Conservation (phyloP, 495 filamentous ascomycete species). For the Podospora pseudopauciseta region DNA sequence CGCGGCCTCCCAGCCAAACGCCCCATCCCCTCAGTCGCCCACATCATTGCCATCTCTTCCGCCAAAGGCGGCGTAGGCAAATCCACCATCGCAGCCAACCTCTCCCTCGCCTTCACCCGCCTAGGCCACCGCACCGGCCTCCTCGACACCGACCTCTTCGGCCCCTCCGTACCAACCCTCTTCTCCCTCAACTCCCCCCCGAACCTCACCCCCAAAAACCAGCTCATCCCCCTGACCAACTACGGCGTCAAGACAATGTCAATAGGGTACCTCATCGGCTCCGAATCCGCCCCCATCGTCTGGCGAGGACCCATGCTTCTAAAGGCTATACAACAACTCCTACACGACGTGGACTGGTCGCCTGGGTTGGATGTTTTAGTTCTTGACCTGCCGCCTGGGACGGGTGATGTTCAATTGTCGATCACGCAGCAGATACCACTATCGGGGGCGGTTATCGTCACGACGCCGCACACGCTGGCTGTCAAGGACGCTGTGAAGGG, state of each 20-base stretch:
- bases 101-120: slow-evolving; percentile 79
- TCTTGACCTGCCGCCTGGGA: slow-evolving; percentile 89
- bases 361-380: slow-evolving; percentile 72
- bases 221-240: slow-evolving; percentile 82
- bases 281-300: slow-evolving; percentile 70
- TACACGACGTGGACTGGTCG: slow-evolving; percentile 92
- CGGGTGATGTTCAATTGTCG: slow-evolving; percentile 89
- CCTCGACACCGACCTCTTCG: slow-evolving; percentile 94
- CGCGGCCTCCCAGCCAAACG: slow-evolving; percentile 79
- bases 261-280: slow-evolving; percentile 87
- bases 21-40: slow-evolving; percentile 73
- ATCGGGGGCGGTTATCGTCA: slow-evolving; percentile 80
- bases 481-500: slow-evolving; percentile 86
- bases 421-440: slow-evolving; percentile 88
- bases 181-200: slow-evolving; percentile 65
- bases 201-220: slow-evolving; percentile 61
- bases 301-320: slow-evolving; percentile 98
- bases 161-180: slow-evolving; percentile 88
- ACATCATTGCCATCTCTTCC: slow-evolving; percentile 87
- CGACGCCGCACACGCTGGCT: slow-evolving; percentile 88
- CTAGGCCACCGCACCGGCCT: slow-evolving; percentile 78
- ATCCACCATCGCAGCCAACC: slow-evolving; percentile 86
- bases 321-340: slow-evolving; percentile 92
- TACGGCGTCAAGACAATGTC: slow-evolving; percentile 98
- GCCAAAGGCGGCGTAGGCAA: slow-evolving; percentile 98